Evolutionary conservation across 2,329 filamentous ascomycete genomes (phyloP), one percentile per base, ranked within the genome.

Genomic region (Berkeleyomyces basicola): DNA sequence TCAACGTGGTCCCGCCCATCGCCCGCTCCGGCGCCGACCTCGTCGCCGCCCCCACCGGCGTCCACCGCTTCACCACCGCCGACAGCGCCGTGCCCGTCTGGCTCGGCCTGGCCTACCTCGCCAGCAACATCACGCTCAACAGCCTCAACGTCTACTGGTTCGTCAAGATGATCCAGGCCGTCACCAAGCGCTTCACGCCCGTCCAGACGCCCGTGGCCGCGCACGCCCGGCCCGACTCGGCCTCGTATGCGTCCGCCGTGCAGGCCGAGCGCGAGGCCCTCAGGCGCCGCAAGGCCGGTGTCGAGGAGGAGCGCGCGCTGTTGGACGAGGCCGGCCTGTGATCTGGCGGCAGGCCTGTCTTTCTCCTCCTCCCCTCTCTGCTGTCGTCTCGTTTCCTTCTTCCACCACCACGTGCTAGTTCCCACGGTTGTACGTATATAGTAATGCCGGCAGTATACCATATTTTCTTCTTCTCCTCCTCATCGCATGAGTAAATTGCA

Each of bases 111-210:
- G 75, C 82, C 37, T 93, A 93, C 70, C 72, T 90, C 5, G 78
- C 77, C 7, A 84, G 82, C 69, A 93, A 93, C 71, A 61, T 88
- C 23, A 80, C 81, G 0, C 78, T 95, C 36, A 92, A 90, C 70
- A 78, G 80, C 10, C 75, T 95, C 61, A 95, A 95, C 74, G 84
- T 88, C 69, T 88, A 85, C 74, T 95, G 89, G 89, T 93, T 92
- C 71, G 78, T 83, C 69, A 90, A 89, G 79, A 95, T 95, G 89
- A 84, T 95, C 66, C 78, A 82, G 65, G 87, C 88, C 7, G 82
- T 93, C 10, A 79, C 84, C 65, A 90, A 88, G 76, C 79, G 88
- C 36, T 93, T 93, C 70, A 79, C 82, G 65, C 46, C 61, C 39
- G 53, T 64, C 44, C 44, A 51, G 33, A 42, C 40, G 33, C 39